Percentiles rank a stretch among this genome's conserved stretches.
Evolutionary conservation across 1,139 yeast genomes (phyloP).

Genomic region (Geotrichum histeridarum): DNA sequence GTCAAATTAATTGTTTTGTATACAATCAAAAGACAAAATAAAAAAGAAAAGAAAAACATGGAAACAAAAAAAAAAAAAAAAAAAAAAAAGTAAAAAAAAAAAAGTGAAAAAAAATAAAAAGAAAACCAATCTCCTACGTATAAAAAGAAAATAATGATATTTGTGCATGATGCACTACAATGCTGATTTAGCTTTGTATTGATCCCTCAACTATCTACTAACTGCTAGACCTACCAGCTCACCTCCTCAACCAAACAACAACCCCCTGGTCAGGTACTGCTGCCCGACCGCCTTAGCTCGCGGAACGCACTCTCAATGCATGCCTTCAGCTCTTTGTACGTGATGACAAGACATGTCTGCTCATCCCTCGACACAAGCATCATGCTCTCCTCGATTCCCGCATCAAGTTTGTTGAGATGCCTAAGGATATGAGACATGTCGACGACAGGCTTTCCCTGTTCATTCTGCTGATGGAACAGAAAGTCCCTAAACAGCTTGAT

Average conservation of each 20-base stretch:
- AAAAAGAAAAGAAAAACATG: background rate
- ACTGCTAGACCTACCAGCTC: too few relatives aligned
- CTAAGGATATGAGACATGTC: slow-evolving; percentile 79
- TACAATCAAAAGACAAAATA: background rate
- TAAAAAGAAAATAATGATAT: too few relatives aligned
- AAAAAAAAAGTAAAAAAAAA: too few relatives aligned
- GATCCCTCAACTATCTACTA: too few relatives aligned
- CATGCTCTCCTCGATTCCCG: slow-evolving; percentile 81
- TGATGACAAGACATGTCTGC: slow-evolving; percentile 69
- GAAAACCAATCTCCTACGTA: too few relatives aligned
- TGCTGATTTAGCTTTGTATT: too few relatives aligned
- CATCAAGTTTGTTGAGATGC: slow-evolving; percentile 82
- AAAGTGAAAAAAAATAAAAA: too few relatives aligned
- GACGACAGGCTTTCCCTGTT: slow-evolving; percentile 66
- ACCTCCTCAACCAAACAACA: too few relatives aligned
- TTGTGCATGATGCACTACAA: too few relatives aligned
- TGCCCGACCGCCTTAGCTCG: slow-evolving; percentile 37
- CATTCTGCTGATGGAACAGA: slow-evolving; percentile 80
- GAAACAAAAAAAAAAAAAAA: too few relatives aligned
- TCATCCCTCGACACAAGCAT: slow-evolving; percentile 80
- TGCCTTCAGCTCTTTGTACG: slow-evolving; percentile 73
- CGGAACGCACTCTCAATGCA: slow-evolving; percentile 69
- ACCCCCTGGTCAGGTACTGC: too few relatives aligned
- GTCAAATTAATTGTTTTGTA: too few relatives aligned
- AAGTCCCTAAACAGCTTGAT: slow-evolving; percentile 75